Evolutionary conservation across 768 basidiomycete species (phyloP).

Genomic region (Naganishia vishniacii): DNA sequence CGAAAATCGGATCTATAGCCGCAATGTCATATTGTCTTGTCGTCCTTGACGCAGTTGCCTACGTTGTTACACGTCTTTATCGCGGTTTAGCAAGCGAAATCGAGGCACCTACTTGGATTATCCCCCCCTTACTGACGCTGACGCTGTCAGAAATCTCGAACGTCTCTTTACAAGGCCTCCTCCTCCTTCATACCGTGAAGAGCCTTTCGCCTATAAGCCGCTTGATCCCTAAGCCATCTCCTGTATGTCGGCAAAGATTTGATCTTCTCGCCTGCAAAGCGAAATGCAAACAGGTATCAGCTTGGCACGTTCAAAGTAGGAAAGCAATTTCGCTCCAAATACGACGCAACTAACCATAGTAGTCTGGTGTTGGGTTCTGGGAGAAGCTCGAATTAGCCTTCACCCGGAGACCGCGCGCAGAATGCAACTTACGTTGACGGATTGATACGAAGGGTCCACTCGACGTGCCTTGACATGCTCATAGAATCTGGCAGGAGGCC

Average conservation of each 20-base stretch:
- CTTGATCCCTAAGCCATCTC: conserved; percentile 49
- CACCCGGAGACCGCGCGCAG: neutral
- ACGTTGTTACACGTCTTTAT: no score
- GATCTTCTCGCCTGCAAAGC: conserved; percentile 41
- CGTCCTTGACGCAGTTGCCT: no score
- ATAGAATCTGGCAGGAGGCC: conserved; percentile 31
- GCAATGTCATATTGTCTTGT: no score
- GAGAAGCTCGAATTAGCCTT: neutral
- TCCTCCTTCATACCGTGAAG: conserved; percentile 48
- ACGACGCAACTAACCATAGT: conserved; percentile 40
- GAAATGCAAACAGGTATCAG: neutral
- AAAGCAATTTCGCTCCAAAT: no score
- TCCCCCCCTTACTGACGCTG: no score
- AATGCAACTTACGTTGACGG: conserved; percentile 36
- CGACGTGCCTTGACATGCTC: conserved; percentile 44
- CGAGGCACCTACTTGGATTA: no score
- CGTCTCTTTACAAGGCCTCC: conserved; percentile 19
- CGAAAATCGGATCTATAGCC: no score
- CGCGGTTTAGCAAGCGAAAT: no score
- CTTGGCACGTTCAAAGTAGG: neutral
- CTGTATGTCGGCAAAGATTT: conserved; percentile 44
- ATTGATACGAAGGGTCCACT: conserved; percentile 47
- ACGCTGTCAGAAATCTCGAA: no score
- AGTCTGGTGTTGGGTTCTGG: conserved; percentile 46
- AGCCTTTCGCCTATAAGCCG: conserved; percentile 48